Percentiles rank a stretch among this genome's conserved stretches.
Evolutionary conservation across 192 early-diverging fungal species (phyloP).

Genomic region (Pilaira anomala): DNA sequence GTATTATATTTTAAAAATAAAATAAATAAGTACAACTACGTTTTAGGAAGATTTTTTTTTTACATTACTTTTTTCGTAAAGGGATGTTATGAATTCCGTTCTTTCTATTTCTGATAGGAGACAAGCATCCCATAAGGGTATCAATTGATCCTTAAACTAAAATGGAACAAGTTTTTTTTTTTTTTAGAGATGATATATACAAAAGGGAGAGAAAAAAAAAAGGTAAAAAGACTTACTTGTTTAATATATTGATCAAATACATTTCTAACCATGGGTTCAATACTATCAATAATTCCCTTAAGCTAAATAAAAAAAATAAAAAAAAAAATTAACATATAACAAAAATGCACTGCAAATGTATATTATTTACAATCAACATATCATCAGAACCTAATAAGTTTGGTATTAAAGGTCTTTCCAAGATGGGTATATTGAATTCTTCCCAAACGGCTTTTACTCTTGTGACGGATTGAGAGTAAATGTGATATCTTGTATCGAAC

Average conservation of each 20-base stretch:
- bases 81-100: constrained; percentile 34
- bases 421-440: constrained; percentile 22
- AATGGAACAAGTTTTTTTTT: constrained; percentile 29
- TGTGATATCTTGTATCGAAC: constrained; percentile 37
- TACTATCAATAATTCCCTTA: background rate
- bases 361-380: constrained; percentile 27
- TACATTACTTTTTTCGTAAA: constrained; percentile 37
- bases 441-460: constrained; percentile 30
- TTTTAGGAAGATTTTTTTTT: background rate
- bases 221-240: background rate
- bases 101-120: constrained; percentile 40
- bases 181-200: constrained; percentile 15
- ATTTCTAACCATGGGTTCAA: background rate
- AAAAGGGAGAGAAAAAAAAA: background rate
- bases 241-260: background rate
- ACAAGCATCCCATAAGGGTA: constrained; percentile 43
- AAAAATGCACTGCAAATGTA: too few relatives aligned
- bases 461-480: constrained; percentile 23
- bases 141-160: constrained; percentile 28
- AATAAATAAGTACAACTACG: constrained; percentile 10
- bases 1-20: too few relatives aligned
- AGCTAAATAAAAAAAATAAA: constrained; percentile 6
- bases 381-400: constrained; percentile 13
- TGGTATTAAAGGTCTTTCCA: constrained; percentile 5
- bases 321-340: too few relatives aligned